A percentile compares a stretch with the other conserved stretches of the same genome.
phyloP scores from a whole-genome alignment of 192 early-diverging fungal species.

The Backusella parvicylindrica region DNA sequence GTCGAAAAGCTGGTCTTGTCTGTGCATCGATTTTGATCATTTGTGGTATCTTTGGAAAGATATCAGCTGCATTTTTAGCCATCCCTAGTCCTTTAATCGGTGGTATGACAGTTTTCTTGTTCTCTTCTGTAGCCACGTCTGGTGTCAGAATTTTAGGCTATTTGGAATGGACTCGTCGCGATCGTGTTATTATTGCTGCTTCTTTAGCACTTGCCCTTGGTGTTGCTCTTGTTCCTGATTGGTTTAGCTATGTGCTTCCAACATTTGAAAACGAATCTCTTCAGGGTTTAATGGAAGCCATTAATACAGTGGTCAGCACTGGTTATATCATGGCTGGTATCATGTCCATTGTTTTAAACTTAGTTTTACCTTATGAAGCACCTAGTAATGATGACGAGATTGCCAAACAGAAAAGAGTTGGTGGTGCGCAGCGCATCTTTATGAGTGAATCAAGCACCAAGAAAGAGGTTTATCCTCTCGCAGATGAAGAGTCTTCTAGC shows the following conservation, averaged over 20 bases:
- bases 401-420: not conserved
- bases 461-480: not conserved
- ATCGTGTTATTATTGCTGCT: slow-evolving; percentile 49
- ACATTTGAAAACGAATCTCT: slow-evolving; percentile 35
- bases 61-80: slow-evolving; percentile 45
- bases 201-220: slow-evolving; percentile 47
- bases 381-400: not conserved
- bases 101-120: slow-evolving; percentile 54
- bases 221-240: slow-evolving; percentile 45
- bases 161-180: slow-evolving; percentile 52
- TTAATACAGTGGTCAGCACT: slow-evolving; percentile 45
- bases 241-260: slow-evolving; percentile 45
- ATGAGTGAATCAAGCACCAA: not conserved
- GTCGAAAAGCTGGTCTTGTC: slow-evolving; percentile 48
- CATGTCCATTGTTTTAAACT: slow-evolving; percentile 38
- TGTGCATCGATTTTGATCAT: slow-evolving; percentile 51
- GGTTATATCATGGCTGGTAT: slow-evolving; percentile 44
- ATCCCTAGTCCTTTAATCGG: slow-evolving; percentile 46
- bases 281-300: slow-evolving; percentile 39
- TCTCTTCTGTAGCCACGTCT: slow-evolving; percentile 50
- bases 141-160: slow-evolving; percentile 52
- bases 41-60: slow-evolving; percentile 50
- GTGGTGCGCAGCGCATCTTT: not conserved
- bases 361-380: slow-evolving; percentile 28
- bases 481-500: not conserved